phyloP scores from a whole-genome alignment of 169 alveolate species.

The Perkinsus olseni region DNA sequence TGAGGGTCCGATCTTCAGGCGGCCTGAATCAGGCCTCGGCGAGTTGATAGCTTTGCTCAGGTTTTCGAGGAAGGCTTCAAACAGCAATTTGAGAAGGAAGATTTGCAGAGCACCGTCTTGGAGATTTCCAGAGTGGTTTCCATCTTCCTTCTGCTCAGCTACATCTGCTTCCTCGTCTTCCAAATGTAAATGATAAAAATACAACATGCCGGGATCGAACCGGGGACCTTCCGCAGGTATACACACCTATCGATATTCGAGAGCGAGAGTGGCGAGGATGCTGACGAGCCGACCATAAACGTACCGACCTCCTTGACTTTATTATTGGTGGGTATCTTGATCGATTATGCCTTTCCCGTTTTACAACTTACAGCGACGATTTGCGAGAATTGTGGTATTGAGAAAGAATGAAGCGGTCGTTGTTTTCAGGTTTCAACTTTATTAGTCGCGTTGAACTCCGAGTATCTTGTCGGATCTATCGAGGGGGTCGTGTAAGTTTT shows the following conservation, averaged over 20 bases:
- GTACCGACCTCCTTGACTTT: no score
- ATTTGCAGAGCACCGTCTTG: not conserved
- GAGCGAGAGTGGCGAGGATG: no score
- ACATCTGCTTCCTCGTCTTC: not conserved
- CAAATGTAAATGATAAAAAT: not conserved
- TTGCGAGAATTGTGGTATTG: no score
- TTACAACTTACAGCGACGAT: no score
- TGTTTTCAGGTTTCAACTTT: conserved; percentile 18
- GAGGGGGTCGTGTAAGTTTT: conserved; percentile 45
- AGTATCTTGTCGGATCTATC: conserved; percentile 45
- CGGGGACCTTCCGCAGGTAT: not conserved
- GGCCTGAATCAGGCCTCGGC: not conserved
- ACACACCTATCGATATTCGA: no score
- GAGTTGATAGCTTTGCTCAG: not conserved
- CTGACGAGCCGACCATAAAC: no score
- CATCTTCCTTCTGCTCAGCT: not conserved
- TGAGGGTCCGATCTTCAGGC: no score
- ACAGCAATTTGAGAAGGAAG: not conserved
- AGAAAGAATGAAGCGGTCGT: no score
- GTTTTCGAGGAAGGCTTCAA: not conserved
- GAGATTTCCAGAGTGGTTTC: not conserved
- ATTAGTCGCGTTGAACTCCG: conserved; percentile 44
- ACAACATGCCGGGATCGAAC: not conserved
- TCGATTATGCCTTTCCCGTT: no score
- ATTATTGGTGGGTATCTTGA: no score